Evolutionary conservation across 371 early-diverging fungal species (phyloP).

Genomic region (Syncephalastrum sp.): DNA sequence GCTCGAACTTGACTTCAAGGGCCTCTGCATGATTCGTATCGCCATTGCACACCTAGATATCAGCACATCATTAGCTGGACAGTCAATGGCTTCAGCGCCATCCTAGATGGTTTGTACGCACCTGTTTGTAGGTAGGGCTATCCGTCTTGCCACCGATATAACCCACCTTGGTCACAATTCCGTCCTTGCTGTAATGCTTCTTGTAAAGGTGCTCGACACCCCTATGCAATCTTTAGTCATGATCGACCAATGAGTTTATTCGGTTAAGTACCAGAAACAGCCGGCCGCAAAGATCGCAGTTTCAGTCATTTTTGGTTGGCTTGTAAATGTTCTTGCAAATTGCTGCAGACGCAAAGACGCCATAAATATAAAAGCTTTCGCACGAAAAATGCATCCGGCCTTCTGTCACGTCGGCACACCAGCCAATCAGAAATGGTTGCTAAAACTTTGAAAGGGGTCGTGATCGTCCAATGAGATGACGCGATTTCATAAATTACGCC

Average conservation of each 20-base stretch:
- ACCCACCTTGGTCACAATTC: constrained; percentile 71
- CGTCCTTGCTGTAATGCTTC: constrained; percentile 55
- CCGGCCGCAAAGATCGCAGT: constrained; percentile 21
- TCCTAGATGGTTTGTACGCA: constrained; percentile 20
- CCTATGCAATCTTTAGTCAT: constrained; percentile 45
- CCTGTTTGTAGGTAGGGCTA: constrained; percentile 62
- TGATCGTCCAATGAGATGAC: no score
- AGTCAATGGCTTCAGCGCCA: neutral
- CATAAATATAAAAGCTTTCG: no score
- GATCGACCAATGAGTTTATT: neutral
- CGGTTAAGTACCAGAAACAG: constrained; percentile 29
- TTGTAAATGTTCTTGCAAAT: no score
- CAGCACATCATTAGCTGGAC: neutral
- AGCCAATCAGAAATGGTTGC: no score
- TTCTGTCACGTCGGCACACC: no score
- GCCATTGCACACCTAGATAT: constrained; percentile 64
- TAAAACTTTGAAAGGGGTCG: no score
- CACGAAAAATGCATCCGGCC: no score
- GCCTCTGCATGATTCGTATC: constrained; percentile 86
- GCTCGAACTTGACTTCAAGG: constrained; percentile 75
- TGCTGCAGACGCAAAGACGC: no score
- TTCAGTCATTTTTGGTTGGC: constrained; percentile 7
- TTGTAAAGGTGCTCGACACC: constrained; percentile 84
- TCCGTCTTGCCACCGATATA: constrained; percentile 75
- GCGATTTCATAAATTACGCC: no score